phyloP scores from a whole-genome alignment of 192 early-diverging fungal species.

The Coemansia erecta region DNA sequence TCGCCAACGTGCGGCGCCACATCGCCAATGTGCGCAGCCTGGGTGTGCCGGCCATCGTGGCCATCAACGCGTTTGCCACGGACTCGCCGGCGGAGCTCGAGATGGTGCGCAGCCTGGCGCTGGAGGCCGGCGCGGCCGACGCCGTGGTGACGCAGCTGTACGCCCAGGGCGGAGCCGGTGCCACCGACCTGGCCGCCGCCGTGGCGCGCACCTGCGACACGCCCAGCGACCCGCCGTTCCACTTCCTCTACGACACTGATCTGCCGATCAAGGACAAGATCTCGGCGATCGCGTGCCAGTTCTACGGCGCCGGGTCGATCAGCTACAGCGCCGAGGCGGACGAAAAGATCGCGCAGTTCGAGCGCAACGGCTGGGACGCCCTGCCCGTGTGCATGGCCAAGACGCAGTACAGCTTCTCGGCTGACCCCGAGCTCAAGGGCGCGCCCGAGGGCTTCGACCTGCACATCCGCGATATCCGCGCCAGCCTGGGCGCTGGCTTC shows the following conservation, averaged over 20 bases:
- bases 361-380: constrained; percentile 78
- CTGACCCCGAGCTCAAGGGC: constrained; percentile 88
- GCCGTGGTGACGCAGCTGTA: constrained; percentile 91
- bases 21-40: constrained; percentile 88
- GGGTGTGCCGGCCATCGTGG: constrained; percentile 88
- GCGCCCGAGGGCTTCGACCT: constrained; percentile 90
- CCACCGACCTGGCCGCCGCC: constrained; percentile 80
- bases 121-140: constrained; percentile 82
- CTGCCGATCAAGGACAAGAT: constrained; percentile 87
- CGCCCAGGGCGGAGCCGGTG: constrained; percentile 91
- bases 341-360: constrained; percentile 86
- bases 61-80: constrained; percentile 84
- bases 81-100: constrained; percentile 87
- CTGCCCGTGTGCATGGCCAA: constrained; percentile 99
- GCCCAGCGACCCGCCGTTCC: constrained; percentile 58
- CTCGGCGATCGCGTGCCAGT: constrained; percentile 84
- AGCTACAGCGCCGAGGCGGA: constrained; percentile 80
- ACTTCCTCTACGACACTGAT: constrained; percentile 83
- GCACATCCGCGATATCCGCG: constrained; percentile 93
- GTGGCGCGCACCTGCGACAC: constrained; percentile 71
- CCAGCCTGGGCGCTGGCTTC: constrained; percentile 95
- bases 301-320: constrained; percentile 95
- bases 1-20: constrained; percentile 84
- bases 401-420: constrained; percentile 92
- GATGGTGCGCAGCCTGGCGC: constrained; percentile 67